Percentiles rank a stretch among this genome's conserved stretches.
Conservation (phyloP, 768 basidiomycete species). For the Phaffia australis region DNA sequence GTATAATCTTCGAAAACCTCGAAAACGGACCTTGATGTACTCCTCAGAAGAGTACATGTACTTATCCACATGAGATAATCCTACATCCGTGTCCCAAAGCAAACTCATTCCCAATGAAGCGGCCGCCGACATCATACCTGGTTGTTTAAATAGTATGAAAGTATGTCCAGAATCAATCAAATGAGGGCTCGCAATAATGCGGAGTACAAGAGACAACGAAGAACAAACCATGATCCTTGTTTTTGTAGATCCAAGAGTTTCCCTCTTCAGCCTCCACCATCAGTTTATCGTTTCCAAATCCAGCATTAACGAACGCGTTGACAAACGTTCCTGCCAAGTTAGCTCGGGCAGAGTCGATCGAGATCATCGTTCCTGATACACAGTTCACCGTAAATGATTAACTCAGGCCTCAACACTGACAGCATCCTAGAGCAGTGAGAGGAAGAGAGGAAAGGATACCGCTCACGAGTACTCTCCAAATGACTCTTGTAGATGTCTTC, state of each 20-base stretch:
- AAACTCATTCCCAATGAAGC: slow-evolving; percentile 86
- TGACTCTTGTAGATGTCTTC: slow-evolving; percentile 98
- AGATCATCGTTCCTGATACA: slow-evolving; percentile 53
- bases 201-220: not conserved
- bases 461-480: slow-evolving; percentile 72
- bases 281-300: slow-evolving; percentile 95
- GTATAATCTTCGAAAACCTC: not conserved
- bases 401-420: not conserved
- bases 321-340: slow-evolving; percentile 96
- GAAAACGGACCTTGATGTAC: slow-evolving; percentile 63
- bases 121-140: slow-evolving; percentile 91
- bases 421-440: not conserved
- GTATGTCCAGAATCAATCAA: not conserved
- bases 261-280: slow-evolving; percentile 96
- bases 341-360: slow-evolving; percentile 83
- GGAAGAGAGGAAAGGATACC: not conserved
- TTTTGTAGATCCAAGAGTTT: slow-evolving; percentile 98
- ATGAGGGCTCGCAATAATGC: not conserved
- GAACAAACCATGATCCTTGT: slow-evolving; percentile 82
- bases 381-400: not conserved
- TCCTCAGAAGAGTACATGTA: slow-evolving; percentile 95
- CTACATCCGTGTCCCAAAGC: slow-evolving; percentile 92
- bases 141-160: not conserved
- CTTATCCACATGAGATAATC: slow-evolving; percentile 88
- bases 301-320: slow-evolving; percentile 97